Evolutionary conservation across 768 basidiomycete species (phyloP), one percentile per base, ranked within the genome.

Genomic region (Psilocybe sp.): DNA sequence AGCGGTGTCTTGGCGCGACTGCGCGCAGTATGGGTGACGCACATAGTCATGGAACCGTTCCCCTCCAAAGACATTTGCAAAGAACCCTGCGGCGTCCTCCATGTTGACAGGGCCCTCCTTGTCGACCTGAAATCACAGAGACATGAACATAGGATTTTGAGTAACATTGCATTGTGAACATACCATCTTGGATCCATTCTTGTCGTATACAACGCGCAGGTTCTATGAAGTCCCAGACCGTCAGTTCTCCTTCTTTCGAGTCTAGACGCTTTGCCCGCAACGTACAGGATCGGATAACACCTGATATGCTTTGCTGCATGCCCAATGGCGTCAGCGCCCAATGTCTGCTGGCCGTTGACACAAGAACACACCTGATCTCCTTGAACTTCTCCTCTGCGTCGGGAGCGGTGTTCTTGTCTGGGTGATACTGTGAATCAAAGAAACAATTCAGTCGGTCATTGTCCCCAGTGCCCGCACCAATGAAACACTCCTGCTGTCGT

Each of bases 311-410:
- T 96, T 94, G 65, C 92, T 92, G 58, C 34, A 57, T 35, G 18
- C 40, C 15, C 37, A 40, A 14, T 11, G 35, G n/a, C 41, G 35
- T 55, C 31, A 51, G 16, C 38, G 16, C 12, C 33, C 36, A 16
- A n/a, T 32, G 36, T 33, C 11, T 31, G 38, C 19, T 42, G 11
- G n/a, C 40, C 32, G 18, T 20, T 36, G 23, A 19, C 28, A 9
- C 32, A 12, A 45, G n/a, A 36, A 66, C 66, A 54, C 58, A 85
- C 90, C 92, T 93, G 62, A 99, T 91, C 40, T 97, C 91, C 70
- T 98, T 96, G 76, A 99, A 99, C 74, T 85, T 94, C 65, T 90
- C 87, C 64, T 94, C 93, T 1, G 96, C 97, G 60, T 92, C 92
- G n/a, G 84, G 79, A 4, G 91, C 88, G 6, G 82, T 78, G 62